phyloP scores from a whole-genome alignment of 305 asterid species.

The Fraxinus latifolia region DNA sequence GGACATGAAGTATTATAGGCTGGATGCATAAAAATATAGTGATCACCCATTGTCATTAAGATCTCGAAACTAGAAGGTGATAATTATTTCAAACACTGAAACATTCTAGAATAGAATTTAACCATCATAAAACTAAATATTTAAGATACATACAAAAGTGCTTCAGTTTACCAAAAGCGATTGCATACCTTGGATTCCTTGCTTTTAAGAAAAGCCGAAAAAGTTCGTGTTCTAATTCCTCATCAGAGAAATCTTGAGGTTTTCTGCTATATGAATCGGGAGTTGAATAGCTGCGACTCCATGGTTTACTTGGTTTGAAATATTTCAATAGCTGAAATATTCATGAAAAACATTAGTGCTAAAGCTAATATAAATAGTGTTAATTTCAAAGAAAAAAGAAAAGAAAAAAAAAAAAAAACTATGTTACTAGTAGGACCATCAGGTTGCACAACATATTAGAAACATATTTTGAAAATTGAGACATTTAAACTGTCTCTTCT shows the following conservation, averaged over 20 bases:
- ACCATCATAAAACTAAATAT: slow-evolving; percentile 4
- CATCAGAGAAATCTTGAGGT: slow-evolving; percentile 40
- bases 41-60: neutral
- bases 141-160: neutral
- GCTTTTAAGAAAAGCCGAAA: slow-evolving; percentile 39
- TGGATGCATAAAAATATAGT: neutral
- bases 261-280: slow-evolving; percentile 33
- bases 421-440: neutral
- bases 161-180: slow-evolving; percentile 7
- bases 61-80: neutral
- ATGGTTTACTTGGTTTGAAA: slow-evolving; percentile 57
- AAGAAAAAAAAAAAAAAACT: neutral
- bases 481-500: neutral
- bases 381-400: neutral
- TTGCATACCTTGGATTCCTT: slow-evolving; percentile 50
- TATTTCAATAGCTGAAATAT: slow-evolving; percentile 45
- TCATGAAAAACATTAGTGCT: slow-evolving; percentile 3
- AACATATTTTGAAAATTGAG: neutral
- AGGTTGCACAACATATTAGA: neutral
- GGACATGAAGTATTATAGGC: neutral
- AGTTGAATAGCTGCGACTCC: slow-evolving; percentile 44
- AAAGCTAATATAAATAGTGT: neutral
- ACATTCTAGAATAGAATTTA: neutral
- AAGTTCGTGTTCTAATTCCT: slow-evolving; percentile 55
- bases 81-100: neutral